Conservation (phyloP, 257 asterid species). For the Solanum neorickii region DNA sequence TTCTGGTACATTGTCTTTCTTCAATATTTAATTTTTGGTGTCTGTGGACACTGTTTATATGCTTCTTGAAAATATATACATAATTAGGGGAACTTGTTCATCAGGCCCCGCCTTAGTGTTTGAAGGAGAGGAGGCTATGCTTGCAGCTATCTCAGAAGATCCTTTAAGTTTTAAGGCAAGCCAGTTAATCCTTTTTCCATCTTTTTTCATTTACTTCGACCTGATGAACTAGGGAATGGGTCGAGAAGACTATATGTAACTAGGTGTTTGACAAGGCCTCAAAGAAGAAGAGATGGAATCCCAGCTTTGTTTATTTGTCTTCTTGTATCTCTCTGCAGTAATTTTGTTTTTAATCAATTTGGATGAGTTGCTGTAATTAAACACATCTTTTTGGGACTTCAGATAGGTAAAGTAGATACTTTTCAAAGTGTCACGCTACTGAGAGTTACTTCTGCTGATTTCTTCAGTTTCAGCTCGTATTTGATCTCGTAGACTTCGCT, state of each 20-base stretch:
- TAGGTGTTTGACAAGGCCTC: neutral
- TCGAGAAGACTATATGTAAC: neutral
- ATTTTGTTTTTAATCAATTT: neutral
- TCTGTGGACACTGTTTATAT: neutral
- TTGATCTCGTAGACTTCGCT: neutral
- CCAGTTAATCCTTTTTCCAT: neutral
- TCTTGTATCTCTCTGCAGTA: neutral
- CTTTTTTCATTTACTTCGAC: neutral
- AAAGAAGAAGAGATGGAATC: neutral
- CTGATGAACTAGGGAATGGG: neutral
- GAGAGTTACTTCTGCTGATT: neutral
- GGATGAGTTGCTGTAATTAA: neutral
- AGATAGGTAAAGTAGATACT: neutral
- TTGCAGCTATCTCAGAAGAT: constrained; percentile 75
- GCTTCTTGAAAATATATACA: neutral
- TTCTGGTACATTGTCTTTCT: constrained; percentile 38
- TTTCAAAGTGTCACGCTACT: neutral
- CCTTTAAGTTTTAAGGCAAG: constrained; percentile 70
- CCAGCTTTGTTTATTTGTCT: neutral
- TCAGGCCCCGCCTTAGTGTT: constrained; percentile 91
- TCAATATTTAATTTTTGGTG: neutral
- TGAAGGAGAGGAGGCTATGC: constrained; percentile 96
- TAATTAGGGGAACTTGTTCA: neutral
- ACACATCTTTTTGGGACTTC: neutral
- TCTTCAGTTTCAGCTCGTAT: neutral